A percentile compares a stretch with the other conserved stretches of the same genome.
Conservation (phyloP, 306 rosid genomes). For the Fragaria iinumae region DNA sequence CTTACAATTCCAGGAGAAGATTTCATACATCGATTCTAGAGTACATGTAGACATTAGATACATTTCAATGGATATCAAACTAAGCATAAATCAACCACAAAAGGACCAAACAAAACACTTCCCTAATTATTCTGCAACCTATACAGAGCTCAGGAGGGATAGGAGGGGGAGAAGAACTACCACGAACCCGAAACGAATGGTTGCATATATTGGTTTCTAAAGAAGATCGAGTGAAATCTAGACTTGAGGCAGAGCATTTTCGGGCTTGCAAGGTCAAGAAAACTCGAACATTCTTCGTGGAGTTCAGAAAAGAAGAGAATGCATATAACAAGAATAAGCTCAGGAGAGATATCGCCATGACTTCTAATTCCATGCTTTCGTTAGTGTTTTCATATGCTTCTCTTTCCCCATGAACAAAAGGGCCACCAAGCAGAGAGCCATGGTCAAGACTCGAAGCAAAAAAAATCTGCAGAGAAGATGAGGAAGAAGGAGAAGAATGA, state of each 20-base stretch:
- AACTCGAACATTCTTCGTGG: slow-evolving; percentile 48
- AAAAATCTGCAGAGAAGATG: background rate
- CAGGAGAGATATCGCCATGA: slow-evolving; percentile 88
- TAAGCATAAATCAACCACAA: background rate
- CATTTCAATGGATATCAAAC: background rate
- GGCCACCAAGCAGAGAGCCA: slow-evolving; percentile 7
- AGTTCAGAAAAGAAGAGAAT: slow-evolving; percentile 11
- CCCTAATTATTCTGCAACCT: background rate
- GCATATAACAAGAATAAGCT: slow-evolving; percentile 52
- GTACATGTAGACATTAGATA: background rate
- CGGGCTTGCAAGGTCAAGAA: slow-evolving; percentile 99
- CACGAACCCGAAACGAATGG: background rate
- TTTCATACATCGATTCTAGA: background rate
- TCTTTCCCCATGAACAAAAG: slow-evolving; percentile 4
- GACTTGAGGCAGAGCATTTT: fast-evolving
- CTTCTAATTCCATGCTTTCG: slow-evolving; percentile 17
- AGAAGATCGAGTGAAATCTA: background rate
- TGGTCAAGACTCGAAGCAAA: background rate
- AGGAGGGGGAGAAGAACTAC: background rate
- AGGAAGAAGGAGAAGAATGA: background rate
- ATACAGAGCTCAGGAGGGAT: slow-evolving; percentile 39
- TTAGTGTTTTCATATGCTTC: background rate
- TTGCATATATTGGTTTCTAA: background rate
- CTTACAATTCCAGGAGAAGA: background rate
- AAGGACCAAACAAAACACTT: background rate